Percentiles rank a stretch among this genome's conserved stretches.
phyloP scores from a whole-genome alignment of 345 rosid genomes.

The Raphanus sativus region DNA sequence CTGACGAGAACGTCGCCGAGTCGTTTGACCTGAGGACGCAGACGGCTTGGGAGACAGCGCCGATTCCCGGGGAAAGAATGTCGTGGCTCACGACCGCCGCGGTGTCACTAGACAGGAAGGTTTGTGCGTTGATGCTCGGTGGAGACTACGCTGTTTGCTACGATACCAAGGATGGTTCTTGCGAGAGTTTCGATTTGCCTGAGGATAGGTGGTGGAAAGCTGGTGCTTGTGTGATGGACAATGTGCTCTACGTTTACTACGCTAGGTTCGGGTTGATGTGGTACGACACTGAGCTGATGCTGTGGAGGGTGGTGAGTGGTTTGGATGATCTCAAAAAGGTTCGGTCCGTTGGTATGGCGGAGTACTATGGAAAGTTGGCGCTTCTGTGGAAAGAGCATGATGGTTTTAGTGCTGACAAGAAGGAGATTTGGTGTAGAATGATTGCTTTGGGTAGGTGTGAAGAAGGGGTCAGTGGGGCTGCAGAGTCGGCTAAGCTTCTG shows the following conservation, averaged over 20 bases:
- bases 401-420: neutral
- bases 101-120: neutral
- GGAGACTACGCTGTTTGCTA: neutral
- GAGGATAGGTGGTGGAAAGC: neutral
- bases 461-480: neutral
- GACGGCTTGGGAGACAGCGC: slow-evolving; percentile 4
- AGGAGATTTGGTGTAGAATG: slow-evolving; percentile 14
- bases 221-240: neutral
- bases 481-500: neutral
- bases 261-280: neutral
- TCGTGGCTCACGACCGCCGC: neutral
- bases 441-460: neutral
- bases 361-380: neutral
- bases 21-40: neutral
- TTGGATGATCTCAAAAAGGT: neutral
- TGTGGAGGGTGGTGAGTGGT: neutral
- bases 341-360: slow-evolving; percentile 1
- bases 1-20: neutral
- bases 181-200: neutral
- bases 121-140: neutral
- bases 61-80: neutral
- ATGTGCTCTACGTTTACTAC: neutral
- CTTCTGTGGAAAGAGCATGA: neutral
- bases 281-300: neutral
- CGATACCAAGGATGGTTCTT: neutral